These are phyloP conservation scores for Austroboletus rostrupii DNA, from an alignment of 1,284 basidiomycete species.

Conservation along the genomic window DNA sequence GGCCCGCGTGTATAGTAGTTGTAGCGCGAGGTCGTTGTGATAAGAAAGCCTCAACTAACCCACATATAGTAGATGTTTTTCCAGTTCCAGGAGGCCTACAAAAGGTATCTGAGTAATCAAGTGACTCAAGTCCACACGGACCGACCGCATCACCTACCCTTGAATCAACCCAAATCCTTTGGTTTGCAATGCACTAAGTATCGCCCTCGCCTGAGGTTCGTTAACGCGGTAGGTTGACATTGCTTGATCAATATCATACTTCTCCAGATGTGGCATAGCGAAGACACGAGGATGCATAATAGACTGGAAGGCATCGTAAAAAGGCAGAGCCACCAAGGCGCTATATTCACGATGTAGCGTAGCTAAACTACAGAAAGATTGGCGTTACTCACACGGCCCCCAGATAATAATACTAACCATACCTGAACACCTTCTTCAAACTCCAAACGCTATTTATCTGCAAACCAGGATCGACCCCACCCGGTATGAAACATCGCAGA, in stretches of 20 bases:
- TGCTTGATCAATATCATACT: conserved; percentile 56
- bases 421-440: conserved; percentile 83
- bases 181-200: conserved; percentile 70
- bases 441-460: conserved; percentile 68
- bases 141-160: conserved; percentile 57
- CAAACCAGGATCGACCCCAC: conserved; percentile 50
- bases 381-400: neutral
- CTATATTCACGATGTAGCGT: conserved; percentile 92
- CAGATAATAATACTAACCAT: conserved; percentile 21
- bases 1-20: conserved; percentile 48
- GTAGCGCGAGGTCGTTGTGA: conserved; percentile 51
- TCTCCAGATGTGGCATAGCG: conserved; percentile 44
- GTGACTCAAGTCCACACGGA: conserved; percentile 1
- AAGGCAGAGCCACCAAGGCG: conserved; percentile 79
- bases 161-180: conserved; percentile 92
- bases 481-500: conserved; percentile 45
- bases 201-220: conserved; percentile 91
- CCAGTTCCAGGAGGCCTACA: conserved; percentile 90
- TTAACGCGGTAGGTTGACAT: conserved; percentile 81
- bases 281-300: conserved; percentile 69
- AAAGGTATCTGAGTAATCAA: conserved; percentile 3
- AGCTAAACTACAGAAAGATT: conserved; percentile 59
- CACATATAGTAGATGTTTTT: conserved; percentile 97
- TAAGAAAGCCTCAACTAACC: conserved; percentile 84
- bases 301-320: conserved; percentile 73